Evolutionary conservation across 2,329 filamentous ascomycete genomes (phyloP), one percentile per base, ranked within the genome.

Genomic region (Thielaviopsis punctulata): DNA sequence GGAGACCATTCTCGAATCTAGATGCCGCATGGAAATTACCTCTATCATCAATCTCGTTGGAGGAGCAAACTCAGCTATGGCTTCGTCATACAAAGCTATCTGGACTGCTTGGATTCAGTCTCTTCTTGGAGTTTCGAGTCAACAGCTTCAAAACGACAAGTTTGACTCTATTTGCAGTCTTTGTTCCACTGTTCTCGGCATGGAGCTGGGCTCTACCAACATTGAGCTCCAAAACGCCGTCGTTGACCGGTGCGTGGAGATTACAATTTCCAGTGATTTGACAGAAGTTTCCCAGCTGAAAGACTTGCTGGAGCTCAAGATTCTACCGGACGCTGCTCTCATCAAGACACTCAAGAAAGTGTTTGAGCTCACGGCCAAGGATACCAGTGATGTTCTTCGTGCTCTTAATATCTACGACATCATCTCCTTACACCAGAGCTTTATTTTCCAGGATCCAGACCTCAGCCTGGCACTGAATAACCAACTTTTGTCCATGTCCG

Each of bases 11-110:
- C 65, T 89, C 2, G 65, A 73, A 1, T 88, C 86, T 0, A 77
- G 84, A 0, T 89, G 86, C 1, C 76, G 78, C 0, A 65, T 74
- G 1, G 74, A 81, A 49, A 64, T 95, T 0, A 68, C 88, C 7
- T 75, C 80, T 0, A 77, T 80, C 10, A 68, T 94, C 0, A 73
- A 80, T 47, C 64, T 73, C 0, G 68, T 80, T 41, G 72, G 15
- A 64, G 64, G 39, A 66, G 59, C 51, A 68, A 63, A 52, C 62
- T 62, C 0, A 58, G 59, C 0, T 60, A 45, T 51, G 43, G n/a
- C 49, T 47, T 39, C 30, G 21, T 43, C 62, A 0, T 74, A 72
- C 49, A 60, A 63, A 9, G 56, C 57, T 1, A 63, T 72, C 1
- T 79, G 75, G 73, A 64, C 61, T 22, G 58, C 62, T 0, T 71